phyloP scores from a whole-genome alignment of 2,329 filamentous ascomycete genomes.

The Aureobasidium sp. region DNA sequence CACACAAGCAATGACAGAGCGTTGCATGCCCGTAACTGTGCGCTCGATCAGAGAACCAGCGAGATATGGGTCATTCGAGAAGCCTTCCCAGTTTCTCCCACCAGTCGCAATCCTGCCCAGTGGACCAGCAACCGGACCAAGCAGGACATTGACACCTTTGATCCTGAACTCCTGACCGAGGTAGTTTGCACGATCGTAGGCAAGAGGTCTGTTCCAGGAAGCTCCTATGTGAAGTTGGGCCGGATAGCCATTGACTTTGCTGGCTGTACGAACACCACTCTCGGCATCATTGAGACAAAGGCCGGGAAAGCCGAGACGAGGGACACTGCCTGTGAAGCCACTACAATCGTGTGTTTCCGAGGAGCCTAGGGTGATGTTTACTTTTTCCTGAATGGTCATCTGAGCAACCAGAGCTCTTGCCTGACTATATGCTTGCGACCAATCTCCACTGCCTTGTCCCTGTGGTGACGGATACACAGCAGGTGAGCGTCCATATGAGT shows the following conservation, averaged over 20 bases:
- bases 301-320: slow-evolving; percentile 34
- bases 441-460: slow-evolving; percentile 24
- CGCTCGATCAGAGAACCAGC: slow-evolving; percentile 25
- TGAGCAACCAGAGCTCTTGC: slow-evolving; percentile 35
- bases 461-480: slow-evolving; percentile 24
- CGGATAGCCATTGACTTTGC: slow-evolving; percentile 32
- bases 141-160: slow-evolving; percentile 28
- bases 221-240: slow-evolving; percentile 33
- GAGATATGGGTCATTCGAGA: slow-evolving; percentile 26
- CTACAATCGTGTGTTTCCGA: slow-evolving; percentile 25
- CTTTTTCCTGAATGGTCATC: slow-evolving; percentile 35
- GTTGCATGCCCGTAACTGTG: slow-evolving; percentile 26
- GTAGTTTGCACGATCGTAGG: slow-evolving; percentile 28
- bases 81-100: slow-evolving; percentile 30
- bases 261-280: slow-evolving; percentile 29
- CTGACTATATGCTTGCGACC: slow-evolving; percentile 35
- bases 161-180: slow-evolving; percentile 31
- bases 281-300: slow-evolving; percentile 37
- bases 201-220: slow-evolving; percentile 34
- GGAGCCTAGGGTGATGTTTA: slow-evolving; percentile 33
- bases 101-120: slow-evolving; percentile 27
- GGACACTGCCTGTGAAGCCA: slow-evolving; percentile 33
- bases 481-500: slow-evolving; percentile 26
- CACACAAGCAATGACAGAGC: slow-evolving; percentile 35
- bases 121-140: slow-evolving; percentile 29